These are phyloP conservation scores for Polytrichum commune DNA, from an alignment of 225 moss, liverwort and hornwort species.

Conservation along the genomic window DNA sequence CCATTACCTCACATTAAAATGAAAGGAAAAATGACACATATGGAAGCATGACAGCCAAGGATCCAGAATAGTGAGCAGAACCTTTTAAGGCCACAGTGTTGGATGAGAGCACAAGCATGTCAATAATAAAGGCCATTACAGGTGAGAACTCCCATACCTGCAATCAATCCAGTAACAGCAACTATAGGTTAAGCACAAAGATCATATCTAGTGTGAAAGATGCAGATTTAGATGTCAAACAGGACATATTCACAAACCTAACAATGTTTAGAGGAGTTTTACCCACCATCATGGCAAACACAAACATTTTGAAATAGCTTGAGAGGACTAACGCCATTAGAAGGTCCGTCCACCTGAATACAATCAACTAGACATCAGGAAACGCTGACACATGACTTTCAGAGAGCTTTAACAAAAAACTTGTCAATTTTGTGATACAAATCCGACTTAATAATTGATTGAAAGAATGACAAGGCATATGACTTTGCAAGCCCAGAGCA, in stretches of 20 bases:
- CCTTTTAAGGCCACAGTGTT: constrained; percentile 82
- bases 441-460: neutral
- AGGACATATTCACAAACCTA: neutral
- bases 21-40: no score
- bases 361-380: neutral
- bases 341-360: constrained; percentile 65
- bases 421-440: no score
- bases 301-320: constrained; percentile 86
- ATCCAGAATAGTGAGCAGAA: constrained; percentile 5
- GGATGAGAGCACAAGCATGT: constrained; percentile 81
- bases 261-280: no score
- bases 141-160: constrained; percentile 93
- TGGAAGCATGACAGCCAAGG: neutral
- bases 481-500: no score
- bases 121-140: constrained; percentile 75
- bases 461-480: neutral
- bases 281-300: constrained; percentile 88
- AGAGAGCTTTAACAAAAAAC: neutral
- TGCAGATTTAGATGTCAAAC: neutral
- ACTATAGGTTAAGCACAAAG: neutral
- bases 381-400: neutral
- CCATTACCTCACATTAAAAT: neutral
- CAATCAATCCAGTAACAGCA: constrained; percentile 1
- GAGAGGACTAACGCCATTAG: constrained; percentile 76
- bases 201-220: neutral